Base-by-base conservation (phyloP, 1,284 basidiomycete genomes). In the Trametes hirsuta region DNA sequence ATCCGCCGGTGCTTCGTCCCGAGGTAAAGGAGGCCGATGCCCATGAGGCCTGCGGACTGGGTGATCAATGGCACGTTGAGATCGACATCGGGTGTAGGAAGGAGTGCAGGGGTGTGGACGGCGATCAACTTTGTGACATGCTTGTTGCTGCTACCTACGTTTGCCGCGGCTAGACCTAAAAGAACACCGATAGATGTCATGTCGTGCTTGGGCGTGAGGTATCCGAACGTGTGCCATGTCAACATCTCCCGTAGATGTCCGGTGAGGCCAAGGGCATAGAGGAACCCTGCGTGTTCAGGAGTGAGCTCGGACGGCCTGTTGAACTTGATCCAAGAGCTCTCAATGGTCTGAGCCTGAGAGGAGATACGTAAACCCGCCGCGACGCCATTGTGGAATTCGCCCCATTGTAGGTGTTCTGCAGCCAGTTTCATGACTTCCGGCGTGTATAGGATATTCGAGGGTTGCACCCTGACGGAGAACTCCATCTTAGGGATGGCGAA, bases 371-470 rank as follows among this genome's bases (percentile, higher is more conserved):
- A 76, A 1, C 91, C 97, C 1, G 94, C 91, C 1, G 95, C 93
- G 0, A 97, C 96, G 15, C 97, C 97, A 64, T 97, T 97, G 76
- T 99, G 96, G 75, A 99, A 99, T 62, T 95, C 92, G 15, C 95
- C 95, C 97, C 97, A 99, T 58, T 84, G 86, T 9, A 87, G 75
- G 40, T 87, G 88, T 45, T 97, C 95, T 3, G 73, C 66, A 4
- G 83, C 78, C 56, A 92, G 83, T 71, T 87, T 90, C 41, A 86
- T 86, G 25, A 75, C 66, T 62, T 93, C 90, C 0, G 88, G 84
- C 2, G 81, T 72, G 40, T 92, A 81, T 9, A 81, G 77, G 35
- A 87, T 73, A 66, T 90, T 90, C 63, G 87, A 77, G 30, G 90
- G 86, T 57, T 91, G 84, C 15, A 95, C 75, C 47, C 88, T 86